phyloP scores from a whole-genome alignment of 192 early-diverging fungal species.

The Linnemannia zychae region DNA sequence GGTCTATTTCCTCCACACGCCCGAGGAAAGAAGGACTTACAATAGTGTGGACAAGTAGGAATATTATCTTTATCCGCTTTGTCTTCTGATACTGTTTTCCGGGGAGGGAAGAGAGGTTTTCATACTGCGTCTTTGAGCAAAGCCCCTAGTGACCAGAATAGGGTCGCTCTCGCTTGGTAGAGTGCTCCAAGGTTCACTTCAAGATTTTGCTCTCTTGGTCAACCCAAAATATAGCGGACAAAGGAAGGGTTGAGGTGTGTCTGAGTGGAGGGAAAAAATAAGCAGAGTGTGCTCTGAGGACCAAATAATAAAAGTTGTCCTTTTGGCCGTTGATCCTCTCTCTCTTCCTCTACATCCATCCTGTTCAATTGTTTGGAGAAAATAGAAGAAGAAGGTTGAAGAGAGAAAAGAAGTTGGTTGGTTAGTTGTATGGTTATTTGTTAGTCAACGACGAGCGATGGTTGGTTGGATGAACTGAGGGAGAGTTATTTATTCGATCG shows the following conservation, averaged over 20 bases:
- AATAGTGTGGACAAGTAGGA: no score
- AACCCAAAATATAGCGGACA: background rate
- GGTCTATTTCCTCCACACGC: no score
- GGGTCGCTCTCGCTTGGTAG: background rate
- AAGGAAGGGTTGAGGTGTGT: background rate
- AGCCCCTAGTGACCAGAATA: background rate
- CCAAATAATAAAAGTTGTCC: background rate
- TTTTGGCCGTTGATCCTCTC: constrained; percentile 2
- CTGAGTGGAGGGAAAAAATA: background rate
- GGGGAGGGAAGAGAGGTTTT: no score
- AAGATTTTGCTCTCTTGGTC: background rate
- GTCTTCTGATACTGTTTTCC: no score
- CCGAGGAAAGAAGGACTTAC: no score
- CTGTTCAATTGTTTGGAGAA: background rate
- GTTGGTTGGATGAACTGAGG: background rate
- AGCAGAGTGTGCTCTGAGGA: background rate
- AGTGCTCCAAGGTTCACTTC: background rate
- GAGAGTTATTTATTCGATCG: background rate
- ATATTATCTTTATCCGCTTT: no score
- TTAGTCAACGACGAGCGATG: background rate
- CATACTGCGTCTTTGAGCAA: background rate
- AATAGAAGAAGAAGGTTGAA: background rate
- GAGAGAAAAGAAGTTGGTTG: background rate
- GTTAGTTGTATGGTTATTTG: background rate
- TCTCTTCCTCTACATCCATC: background rate